Percentiles rank a stretch among this genome's conserved stretches.
phyloP scores from a whole-genome alignment of 345 rosid species.

The Pugionium cornutum region DNA sequence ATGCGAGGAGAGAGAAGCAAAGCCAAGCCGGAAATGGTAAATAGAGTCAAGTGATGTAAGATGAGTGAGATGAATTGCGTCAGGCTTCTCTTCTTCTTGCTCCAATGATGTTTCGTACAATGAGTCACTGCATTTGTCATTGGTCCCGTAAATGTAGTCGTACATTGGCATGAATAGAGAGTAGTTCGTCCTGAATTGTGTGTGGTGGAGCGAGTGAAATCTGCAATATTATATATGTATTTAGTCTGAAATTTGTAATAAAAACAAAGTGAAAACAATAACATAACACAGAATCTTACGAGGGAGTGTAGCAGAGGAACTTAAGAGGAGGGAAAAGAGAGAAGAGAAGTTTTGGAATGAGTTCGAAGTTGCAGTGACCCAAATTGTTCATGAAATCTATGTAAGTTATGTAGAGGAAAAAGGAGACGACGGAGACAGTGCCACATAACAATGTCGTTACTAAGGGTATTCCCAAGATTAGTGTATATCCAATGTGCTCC shows the following conservation, averaged over 20 bases:
- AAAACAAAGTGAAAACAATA: neutral
- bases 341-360: conserved; percentile 61
- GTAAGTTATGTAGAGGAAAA: conserved; percentile 44
- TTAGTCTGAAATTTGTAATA: conserved; percentile 1
- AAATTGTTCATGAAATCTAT: conserved; percentile 76
- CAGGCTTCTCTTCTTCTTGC: conserved; percentile 47
- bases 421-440: conserved; percentile 37
- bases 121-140: conserved; percentile 41
- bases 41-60: conserved; percentile 57
- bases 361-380: conserved; percentile 91
- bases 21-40: conserved; percentile 56
- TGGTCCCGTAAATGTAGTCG: conserved; percentile 49
- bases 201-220: conserved; percentile 60
- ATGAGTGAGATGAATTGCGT: conserved; percentile 60
- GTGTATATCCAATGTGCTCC: conserved; percentile 56
- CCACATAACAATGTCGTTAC: conserved; percentile 32
- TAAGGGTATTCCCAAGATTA: conserved; percentile 54
- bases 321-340: conserved; percentile 66
- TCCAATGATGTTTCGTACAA: conserved; percentile 41
- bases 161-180: conserved; percentile 58
- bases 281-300: conserved; percentile 20
- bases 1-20: conserved; percentile 54
- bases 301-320: conserved; percentile 64
- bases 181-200: conserved; percentile 54
- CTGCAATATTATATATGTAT: conserved; percentile 15